Percentiles rank a stretch among this genome's conserved stretches.
Evolutionary conservation across 176 grass and related monocot species (phyloP).

Genomic region (Eragrostis nindensis): DNA sequence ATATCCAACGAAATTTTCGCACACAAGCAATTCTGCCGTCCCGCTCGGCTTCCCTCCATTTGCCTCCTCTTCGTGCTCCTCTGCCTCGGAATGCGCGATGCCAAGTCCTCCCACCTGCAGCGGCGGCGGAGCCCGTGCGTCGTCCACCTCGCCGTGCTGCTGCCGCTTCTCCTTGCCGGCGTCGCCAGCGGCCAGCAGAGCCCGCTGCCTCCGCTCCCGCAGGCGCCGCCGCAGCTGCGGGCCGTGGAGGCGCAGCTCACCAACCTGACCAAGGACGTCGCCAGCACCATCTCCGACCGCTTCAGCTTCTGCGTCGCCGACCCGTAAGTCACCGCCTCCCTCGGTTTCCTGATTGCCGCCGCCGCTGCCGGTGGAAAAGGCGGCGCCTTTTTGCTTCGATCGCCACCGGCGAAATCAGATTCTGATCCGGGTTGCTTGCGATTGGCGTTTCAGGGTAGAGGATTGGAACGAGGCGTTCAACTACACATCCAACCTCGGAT

Average conservation of each 20-base stretch:
- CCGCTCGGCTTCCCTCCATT: too few relatives aligned
- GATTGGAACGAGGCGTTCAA: slow-evolving; percentile 78
- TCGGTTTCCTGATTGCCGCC: too few relatives aligned
- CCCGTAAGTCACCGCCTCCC: slow-evolving; percentile 22
- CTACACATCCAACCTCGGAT: slow-evolving; percentile 54
- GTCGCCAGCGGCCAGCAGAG: background rate
- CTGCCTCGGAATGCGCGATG: slow-evolving; percentile 44
- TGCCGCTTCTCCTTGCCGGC: background rate
- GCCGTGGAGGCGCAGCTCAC: slow-evolving; percentile 31
- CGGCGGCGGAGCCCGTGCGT: background rate
- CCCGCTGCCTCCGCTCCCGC: background rate
- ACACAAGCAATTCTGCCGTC: background rate
- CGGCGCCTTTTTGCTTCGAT: background rate
- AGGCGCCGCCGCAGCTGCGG: slow-evolving; percentile 7
- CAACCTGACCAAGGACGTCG: slow-evolving; percentile 39
- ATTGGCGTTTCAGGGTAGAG: slow-evolving; percentile 28
- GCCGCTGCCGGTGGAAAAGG: background rate
- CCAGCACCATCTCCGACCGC: slow-evolving; percentile 34
- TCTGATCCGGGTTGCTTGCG: background rate
- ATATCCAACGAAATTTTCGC: background rate
- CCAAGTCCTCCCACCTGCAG: background rate
- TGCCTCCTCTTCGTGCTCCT: background rate
- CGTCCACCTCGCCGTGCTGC: background rate
- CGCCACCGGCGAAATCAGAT: background rate
- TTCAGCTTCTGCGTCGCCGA: slow-evolving; percentile 70